Evolutionary conservation across 1,139 yeast genomes (phyloP), one percentile per base, ranked within the genome.

Genomic region (Debaryomyces subglobosus): DNA sequence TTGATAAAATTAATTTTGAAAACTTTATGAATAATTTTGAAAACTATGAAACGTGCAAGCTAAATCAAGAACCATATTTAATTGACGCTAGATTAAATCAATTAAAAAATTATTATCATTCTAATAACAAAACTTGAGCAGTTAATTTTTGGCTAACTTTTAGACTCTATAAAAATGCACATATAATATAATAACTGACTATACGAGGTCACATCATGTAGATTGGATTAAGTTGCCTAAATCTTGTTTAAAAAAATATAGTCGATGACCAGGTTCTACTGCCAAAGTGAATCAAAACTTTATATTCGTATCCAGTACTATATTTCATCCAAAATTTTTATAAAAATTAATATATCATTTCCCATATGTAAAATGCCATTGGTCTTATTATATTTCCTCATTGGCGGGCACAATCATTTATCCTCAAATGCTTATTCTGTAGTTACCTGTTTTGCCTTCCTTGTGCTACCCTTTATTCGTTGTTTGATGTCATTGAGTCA

Each of bases 11-110:
- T 12, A 53, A 62, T 30, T 49, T 58, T 32, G 61, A 61, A 23
- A 53, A 51, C 18, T 63, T 62, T 45, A 50, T 61, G 47, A 43
- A 46, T 29, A 53, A 56, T 24, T 65, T 64, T 47, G 69, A 63
- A 41, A 41, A 46, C 32, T 46, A 47, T 21, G 68, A 64, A 46
- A 49, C 57, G 25, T 55, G 52, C 15, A 59, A 61, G 46, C 52
- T 49, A 32, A 43, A 41, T 13, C 55, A 60, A 18, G 64, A 57
- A 46, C 51, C 58, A 18, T 43, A 39, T 29, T 54, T 58, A 42
- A 53, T 49, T 43, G 45, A 44, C 20, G 45, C 59, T 42, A 51
- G 68, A 40, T 48, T 51, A 25, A 55, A 58, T 45, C 65, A 59
- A 50, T 48, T 59, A 34, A 50, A 51, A 34, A 52, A 59, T 39